Conservation (phyloP, 306 rosid genomes). For the Hippophae rhamnoides region DNA sequence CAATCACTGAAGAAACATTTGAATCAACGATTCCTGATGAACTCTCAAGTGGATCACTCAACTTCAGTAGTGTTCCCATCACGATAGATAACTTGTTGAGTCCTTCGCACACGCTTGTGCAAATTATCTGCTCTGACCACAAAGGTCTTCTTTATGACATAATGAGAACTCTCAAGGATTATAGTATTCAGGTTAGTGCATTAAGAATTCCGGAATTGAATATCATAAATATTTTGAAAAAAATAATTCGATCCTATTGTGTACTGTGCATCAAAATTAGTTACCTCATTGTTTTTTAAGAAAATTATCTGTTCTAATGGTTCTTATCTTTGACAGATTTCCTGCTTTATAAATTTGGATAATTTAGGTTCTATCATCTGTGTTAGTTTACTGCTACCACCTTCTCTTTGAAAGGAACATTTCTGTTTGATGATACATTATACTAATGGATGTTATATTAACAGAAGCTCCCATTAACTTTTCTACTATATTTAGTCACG, state of each 20-base stretch:
- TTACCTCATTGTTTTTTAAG: background rate
- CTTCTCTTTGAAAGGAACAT: background rate
- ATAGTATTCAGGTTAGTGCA: slow-evolving; percentile 58
- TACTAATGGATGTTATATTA: too few species aligned
- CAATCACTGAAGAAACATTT: slow-evolving; percentile 49
- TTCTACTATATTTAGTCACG: slow-evolving; percentile 5
- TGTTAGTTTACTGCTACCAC: background rate
- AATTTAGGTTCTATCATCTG: too few species aligned
- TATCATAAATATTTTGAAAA: background rate
- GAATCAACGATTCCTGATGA: slow-evolving; percentile 31
- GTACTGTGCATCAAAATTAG: background rate
- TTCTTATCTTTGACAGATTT: background rate
- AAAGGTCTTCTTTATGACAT: slow-evolving; percentile 92
- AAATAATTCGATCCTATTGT: background rate
- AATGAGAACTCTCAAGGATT: slow-evolving; percentile 96
- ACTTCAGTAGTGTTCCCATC: slow-evolving; percentile 44
- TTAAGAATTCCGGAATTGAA: background rate
- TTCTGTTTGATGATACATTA: background rate
- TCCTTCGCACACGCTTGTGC: slow-evolving; percentile 90
- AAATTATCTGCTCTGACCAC: slow-evolving; percentile 81
- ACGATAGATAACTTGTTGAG: slow-evolving; percentile 74
- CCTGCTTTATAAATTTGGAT: too few species aligned
- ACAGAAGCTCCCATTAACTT: background rate
- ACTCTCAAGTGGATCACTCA: slow-evolving; percentile 31
- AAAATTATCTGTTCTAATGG: background rate